These are phyloP conservation scores for Striga hermonthica DNA, from an alignment of 305 asterid genomes.

Conservation along the genomic window DNA sequence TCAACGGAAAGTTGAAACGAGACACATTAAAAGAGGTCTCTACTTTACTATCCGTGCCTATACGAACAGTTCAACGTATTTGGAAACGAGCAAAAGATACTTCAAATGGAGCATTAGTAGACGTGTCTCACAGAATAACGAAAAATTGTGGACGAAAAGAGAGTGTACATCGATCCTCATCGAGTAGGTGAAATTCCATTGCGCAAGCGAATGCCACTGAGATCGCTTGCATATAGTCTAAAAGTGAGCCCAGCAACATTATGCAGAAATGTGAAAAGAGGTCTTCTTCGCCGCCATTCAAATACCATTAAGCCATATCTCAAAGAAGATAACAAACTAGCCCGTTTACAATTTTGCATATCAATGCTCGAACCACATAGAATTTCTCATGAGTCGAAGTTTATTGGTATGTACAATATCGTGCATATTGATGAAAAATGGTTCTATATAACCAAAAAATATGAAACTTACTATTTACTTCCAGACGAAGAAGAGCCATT, in stretches of 20 bases:
- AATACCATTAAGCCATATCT: background rate
- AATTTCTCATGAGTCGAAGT: background rate
- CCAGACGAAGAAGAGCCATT: background rate
- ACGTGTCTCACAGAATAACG: background rate
- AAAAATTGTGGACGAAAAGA: background rate
- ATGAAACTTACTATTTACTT: background rate
- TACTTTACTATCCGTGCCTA: no score
- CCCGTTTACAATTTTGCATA: background rate
- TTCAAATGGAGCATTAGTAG: no score
- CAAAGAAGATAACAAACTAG: background rate
- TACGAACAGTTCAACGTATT: no score
- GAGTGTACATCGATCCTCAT: background rate
- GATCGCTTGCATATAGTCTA: background rate
- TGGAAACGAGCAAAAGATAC: no score
- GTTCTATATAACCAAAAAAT: background rate
- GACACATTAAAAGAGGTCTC: no score
- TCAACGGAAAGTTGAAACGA: no score
- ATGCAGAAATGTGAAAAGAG: background rate
- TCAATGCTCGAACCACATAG: background rate
- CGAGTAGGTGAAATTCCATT: background rate
- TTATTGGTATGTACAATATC: background rate
- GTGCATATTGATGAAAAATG: constrained; percentile 4
- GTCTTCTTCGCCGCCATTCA: background rate
- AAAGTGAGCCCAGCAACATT: background rate
- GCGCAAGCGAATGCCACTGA: background rate